phyloP scores from a whole-genome alignment of 805 yeast genomes.

The Groenewaldozyma salmanticensis region DNA sequence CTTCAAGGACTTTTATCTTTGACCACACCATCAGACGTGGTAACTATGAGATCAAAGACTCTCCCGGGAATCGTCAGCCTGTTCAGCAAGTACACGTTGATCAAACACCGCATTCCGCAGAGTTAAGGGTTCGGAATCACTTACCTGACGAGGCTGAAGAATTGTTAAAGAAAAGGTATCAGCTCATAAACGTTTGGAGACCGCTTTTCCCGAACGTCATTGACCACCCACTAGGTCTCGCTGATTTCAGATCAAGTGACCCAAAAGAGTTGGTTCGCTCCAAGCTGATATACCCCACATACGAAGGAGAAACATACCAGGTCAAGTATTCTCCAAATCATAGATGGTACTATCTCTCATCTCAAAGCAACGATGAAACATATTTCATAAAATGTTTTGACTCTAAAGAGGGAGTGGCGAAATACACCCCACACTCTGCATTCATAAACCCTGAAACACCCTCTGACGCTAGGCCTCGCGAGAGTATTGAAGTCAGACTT shows the following conservation, averaged over 20 bases:
- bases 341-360: slow-evolving; percentile 14
- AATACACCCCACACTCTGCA: slow-evolving; percentile 19
- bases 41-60: slow-evolving; percentile 6
- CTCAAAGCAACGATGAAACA: slow-evolving; percentile 16
- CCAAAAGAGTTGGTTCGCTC: slow-evolving; percentile 14
- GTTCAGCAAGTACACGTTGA: slow-evolving; percentile 17
- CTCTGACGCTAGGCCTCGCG: slow-evolving; percentile 14
- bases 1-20: slow-evolving; percentile 13
- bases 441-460: slow-evolving; percentile 18
- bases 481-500: slow-evolving; percentile 19
- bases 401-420: slow-evolving; percentile 15
- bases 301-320: slow-evolving; percentile 17
- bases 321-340: slow-evolving; percentile 15
- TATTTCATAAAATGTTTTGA: slow-evolving; percentile 13
- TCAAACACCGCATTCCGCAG: slow-evolving; percentile 17
- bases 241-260: slow-evolving; percentile 12
- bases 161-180: slow-evolving; percentile 14
- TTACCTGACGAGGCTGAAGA: slow-evolving; percentile 15
- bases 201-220: slow-evolving; percentile 14
- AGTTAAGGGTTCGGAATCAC: slow-evolving; percentile 15
- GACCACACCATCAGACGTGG: slow-evolving; percentile 13
- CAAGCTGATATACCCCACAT: slow-evolving; percentile 15
- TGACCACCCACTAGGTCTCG: slow-evolving; percentile 18
- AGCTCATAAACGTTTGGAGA: slow-evolving; percentile 20
- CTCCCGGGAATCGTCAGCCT: slow-evolving; percentile 16